Base-by-base conservation (phyloP, 169 alveolate species). In the Cytauxzoon felis region DNA sequence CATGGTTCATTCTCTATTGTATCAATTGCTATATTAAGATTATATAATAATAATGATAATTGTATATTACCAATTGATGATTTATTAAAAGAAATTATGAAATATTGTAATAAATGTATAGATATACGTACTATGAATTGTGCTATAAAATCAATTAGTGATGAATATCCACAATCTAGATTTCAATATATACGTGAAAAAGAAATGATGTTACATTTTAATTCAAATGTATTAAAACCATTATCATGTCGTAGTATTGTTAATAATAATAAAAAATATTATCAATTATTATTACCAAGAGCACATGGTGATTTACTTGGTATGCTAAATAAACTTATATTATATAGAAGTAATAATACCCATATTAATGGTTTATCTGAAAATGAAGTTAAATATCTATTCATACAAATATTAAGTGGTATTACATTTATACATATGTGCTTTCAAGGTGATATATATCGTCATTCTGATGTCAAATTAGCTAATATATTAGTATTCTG, bases 101-200 rank as follows among this genome's bases (percentile, higher is more conserved):
- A 9, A 8, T n/a, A 47, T 13, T 13, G 13, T 13, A 38, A 13
- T 13, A 13, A 13, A 38, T 38, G 45, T 38, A 13, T 38, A 38
- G 45, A 13, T 13, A 38, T 13, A 38, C 45, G 45, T 13, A 13
- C 13, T 38, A 38, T 13, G 45, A 41, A 75, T n/a, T 75, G 85
- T 24, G 85, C 85, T 0, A 62, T 75, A 11, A 75, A 75, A 41
- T 34, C 53, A 5, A 62, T 75, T 30, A 65, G 45, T 11, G 79
- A 62, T 49, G 67, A 23, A 24, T 64, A 48, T 36, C 54, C 50
- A 0, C 58, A 58, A 11, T 61, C 80, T 33, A 33, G 85, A n/a
- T 64, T 60, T 59, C 91, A 85, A 56, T 85, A 80, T 64, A 71
- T 85, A 32, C 64, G 91, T 34, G 91, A 85, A 41, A 83, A 80